Evolutionary conservation across 2,329 filamentous ascomycete species (phyloP).

Genomic region (Colletotrichum lupini): DNA sequence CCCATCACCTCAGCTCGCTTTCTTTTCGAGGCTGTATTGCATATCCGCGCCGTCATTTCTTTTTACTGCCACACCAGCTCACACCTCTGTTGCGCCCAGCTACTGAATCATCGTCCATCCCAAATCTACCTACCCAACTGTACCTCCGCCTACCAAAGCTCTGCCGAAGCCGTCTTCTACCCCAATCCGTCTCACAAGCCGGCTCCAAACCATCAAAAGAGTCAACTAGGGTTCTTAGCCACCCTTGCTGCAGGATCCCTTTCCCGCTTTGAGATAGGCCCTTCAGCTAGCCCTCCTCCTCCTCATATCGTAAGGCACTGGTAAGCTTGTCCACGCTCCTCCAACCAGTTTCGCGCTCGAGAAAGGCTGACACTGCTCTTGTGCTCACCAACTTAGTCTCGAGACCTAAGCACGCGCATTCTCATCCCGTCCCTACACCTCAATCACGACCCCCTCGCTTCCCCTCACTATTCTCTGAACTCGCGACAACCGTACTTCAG

Average conservation of each 20-base stretch:
- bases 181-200: conserved; percentile 22
- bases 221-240: conserved; percentile 19
- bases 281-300: conserved; percentile 2
- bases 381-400: conserved; percentile 16
- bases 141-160: background rate
- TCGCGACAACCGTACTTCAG: background rate
- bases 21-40: background rate
- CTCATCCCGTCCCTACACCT: conserved; percentile 8
- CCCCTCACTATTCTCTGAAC: background rate
- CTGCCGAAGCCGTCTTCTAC: conserved; percentile 9
- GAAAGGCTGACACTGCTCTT: conserved; percentile 23
- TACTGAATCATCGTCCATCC: no score
- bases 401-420: conserved; percentile 28
- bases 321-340: background rate
- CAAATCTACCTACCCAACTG: background rate
- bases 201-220: background rate
- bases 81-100: background rate
- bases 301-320: background rate
- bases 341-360: conserved; percentile 9
- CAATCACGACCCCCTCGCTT: conserved; percentile 4
- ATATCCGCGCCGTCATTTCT: background rate
- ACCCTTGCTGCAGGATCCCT: conserved; percentile 27
- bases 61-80: conserved; percentile 13
- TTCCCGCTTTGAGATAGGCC: conserved; percentile 22
- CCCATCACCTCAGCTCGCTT: background rate